Evolutionary conservation across 352 stramenopile species (phyloP).

Genomic region (Phytophthora fragariaefolia): DNA sequence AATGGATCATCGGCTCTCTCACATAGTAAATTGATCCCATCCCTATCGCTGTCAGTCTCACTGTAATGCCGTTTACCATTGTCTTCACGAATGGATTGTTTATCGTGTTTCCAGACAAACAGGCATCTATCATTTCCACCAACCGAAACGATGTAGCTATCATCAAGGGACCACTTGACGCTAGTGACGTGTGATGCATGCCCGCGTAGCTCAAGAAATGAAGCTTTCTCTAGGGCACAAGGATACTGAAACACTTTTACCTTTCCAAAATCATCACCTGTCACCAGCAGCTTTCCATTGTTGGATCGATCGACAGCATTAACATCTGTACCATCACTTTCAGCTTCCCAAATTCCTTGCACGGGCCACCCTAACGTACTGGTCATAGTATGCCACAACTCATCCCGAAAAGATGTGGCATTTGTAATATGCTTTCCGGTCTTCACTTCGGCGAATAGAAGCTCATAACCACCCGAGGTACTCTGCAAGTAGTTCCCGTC

Average conservation of each 20-base stretch:
- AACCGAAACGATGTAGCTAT: slow-evolving; percentile 69
- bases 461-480: slow-evolving; percentile 86
- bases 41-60: slow-evolving; percentile 12
- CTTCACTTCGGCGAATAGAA: slow-evolving; percentile 90
- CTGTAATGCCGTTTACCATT: slow-evolving; percentile 9
- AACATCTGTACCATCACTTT: slow-evolving; percentile 82
- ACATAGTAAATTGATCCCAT: slow-evolving; percentile 17
- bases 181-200: slow-evolving; percentile 87
- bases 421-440: slow-evolving; percentile 72
- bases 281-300: slow-evolving; percentile 67
- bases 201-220: slow-evolving; percentile 61
- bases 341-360: slow-evolving; percentile 89
- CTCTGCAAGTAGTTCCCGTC: slow-evolving; percentile 73
- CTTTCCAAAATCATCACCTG: slow-evolving; percentile 84
- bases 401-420: slow-evolving; percentile 84
- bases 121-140: slow-evolving; percentile 84
- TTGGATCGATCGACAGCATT: slow-evolving; percentile 78
- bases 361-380: slow-evolving; percentile 89
- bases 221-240: slow-evolving; percentile 61
- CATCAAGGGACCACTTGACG: slow-evolving; percentile 66
- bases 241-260: slow-evolving; percentile 92
- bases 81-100: slow-evolving; percentile 10
- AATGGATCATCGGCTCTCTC: slow-evolving; percentile 40
- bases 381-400: slow-evolving; percentile 91
- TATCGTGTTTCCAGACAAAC: slow-evolving; percentile 76